These are phyloP conservation scores for Myriangium duriaei DNA, from an alignment of 2,329 filamentous ascomycete species.

Conservation along the genomic window DNA sequence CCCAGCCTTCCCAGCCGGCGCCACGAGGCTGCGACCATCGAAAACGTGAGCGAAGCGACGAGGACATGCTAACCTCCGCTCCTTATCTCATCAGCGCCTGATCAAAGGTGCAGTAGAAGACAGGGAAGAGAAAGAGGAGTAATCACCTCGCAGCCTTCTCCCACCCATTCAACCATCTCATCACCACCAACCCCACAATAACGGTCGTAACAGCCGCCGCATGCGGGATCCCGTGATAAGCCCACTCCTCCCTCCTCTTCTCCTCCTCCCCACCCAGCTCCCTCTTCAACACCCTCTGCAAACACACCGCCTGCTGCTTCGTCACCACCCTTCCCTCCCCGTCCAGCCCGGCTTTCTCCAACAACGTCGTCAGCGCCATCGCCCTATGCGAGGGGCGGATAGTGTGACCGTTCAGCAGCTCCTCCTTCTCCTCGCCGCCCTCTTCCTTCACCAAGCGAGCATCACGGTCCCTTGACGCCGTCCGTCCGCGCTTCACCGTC, in stretches of 20 bases:
- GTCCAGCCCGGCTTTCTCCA: slow-evolving; percentile 3
- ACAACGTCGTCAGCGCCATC: slow-evolving; percentile 2
- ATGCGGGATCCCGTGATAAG: slow-evolving; percentile 24
- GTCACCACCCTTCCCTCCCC: slow-evolving; percentile 3
- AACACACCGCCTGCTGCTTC: slow-evolving; percentile 3
- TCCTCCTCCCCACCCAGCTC: slow-evolving; percentile 3
- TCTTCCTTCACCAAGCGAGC: neutral
- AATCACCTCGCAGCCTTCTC: slow-evolving; percentile 32
- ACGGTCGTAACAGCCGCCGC: slow-evolving; percentile 28
- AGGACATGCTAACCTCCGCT: too few relatives aligned
- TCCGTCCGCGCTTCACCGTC: slow-evolving; percentile 33
- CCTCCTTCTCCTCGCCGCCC: neutral
- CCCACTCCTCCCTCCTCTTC: slow-evolving; percentile 13
- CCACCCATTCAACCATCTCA: slow-evolving; percentile 27
- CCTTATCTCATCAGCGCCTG: too few relatives aligned
- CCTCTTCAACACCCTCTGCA: slow-evolving; percentile 4
- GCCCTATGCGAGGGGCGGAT: slow-evolving; percentile 2
- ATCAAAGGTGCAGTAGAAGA: too few relatives aligned
- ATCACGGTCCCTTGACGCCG: neutral
- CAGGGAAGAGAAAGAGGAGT: neutral
- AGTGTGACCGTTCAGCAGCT: slow-evolving; percentile 1
- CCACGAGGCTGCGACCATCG: too few relatives aligned
- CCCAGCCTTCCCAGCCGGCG: too few relatives aligned
- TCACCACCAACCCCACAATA: slow-evolving; percentile 28
- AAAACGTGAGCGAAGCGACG: too few relatives aligned